These are phyloP conservation scores for Crassisporium funariophilum DNA, from an alignment of 768 basidiomycete species.

Conservation along the genomic window DNA sequence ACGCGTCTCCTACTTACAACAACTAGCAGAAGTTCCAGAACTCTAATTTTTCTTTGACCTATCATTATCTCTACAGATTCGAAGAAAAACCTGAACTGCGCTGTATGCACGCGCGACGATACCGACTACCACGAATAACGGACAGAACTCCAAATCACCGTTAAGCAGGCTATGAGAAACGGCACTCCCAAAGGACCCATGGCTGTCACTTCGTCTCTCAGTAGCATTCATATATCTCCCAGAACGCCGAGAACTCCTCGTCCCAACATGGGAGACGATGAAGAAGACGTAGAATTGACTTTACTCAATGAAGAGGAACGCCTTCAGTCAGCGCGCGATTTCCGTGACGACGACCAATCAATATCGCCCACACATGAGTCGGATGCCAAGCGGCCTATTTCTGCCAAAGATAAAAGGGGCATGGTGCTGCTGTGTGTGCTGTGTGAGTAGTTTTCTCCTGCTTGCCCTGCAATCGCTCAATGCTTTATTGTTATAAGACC, in stretches of 20 bases:
- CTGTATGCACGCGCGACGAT: too few species aligned
- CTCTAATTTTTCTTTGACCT: too few species aligned
- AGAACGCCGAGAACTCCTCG: slow-evolving; percentile 48
- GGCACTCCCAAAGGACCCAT: slow-evolving; percentile 42
- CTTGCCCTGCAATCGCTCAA: slow-evolving; percentile 11
- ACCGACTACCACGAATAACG: too few species aligned
- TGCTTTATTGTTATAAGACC: slow-evolving; percentile 42
- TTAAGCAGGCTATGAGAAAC: slow-evolving; percentile 42
- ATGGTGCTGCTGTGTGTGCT: slow-evolving; percentile 85
- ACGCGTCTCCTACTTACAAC: too few species aligned
- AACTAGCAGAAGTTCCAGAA: too few species aligned
- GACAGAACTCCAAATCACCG: too few species aligned
- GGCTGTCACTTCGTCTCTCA: slow-evolving; percentile 59
- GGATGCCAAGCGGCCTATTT: slow-evolving; percentile 52
- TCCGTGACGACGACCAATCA: slow-evolving; percentile 40
- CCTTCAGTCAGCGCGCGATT: slow-evolving; percentile 43
- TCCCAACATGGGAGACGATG: slow-evolving; percentile 36
- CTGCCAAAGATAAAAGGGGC: slow-evolving; percentile 76
- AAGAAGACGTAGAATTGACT: slow-evolving; percentile 63
- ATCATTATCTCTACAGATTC: too few species aligned
- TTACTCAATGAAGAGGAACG: slow-evolving; percentile 62
- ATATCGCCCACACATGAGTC: slow-evolving; percentile 25
- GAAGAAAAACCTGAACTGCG: too few species aligned
- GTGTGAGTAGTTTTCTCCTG: slow-evolving; percentile 56
- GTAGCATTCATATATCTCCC: slow-evolving; percentile 60